These are phyloP conservation scores for Cystofilobasidium macerans DNA, from an alignment of 768 basidiomycete genomes.

Conservation along the genomic window DNA sequence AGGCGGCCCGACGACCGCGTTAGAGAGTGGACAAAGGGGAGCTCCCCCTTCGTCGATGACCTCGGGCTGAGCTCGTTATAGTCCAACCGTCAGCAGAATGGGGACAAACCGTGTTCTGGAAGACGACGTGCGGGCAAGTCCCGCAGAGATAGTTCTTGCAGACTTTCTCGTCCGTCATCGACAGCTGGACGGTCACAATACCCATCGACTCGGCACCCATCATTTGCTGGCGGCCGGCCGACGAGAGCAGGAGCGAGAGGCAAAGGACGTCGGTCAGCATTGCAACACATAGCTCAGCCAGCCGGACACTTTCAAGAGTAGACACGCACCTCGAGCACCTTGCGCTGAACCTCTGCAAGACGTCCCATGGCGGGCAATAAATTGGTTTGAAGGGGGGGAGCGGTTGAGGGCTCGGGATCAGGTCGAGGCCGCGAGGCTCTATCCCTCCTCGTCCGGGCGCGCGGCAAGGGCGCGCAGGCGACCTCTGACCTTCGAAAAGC, in stretches of 20 bases:
- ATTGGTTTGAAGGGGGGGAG: neutral
- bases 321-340: conserved; percentile 57
- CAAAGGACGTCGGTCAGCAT: neutral
- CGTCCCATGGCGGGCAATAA: conserved; percentile 59
- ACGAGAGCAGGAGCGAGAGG: neutral
- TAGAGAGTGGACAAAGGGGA: too few species aligned
- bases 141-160: conserved; percentile 97
- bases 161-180: conserved; percentile 89
- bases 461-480: too few species aligned
- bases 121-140: conserved; percentile 93
- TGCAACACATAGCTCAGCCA: neutral
- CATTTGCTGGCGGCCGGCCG: conserved; percentile 64
- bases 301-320: conserved; percentile 14
- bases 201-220: conserved; percentile 99
- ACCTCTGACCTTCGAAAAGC: too few species aligned
- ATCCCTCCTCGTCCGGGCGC: too few species aligned
- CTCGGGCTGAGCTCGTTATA: too few species aligned
- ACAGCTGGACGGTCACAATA: conserved; percentile 77
- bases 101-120: conserved; percentile 85
- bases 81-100: neutral
- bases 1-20: too few species aligned
- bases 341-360: conserved; percentile 93
- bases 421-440: too few species aligned
- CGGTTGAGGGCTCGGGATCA: neutral
- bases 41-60: too few species aligned